These are phyloP conservation scores for Iris pallida DNA, from an alignment of 116 monocot genomes.

Conservation along the genomic window DNA sequence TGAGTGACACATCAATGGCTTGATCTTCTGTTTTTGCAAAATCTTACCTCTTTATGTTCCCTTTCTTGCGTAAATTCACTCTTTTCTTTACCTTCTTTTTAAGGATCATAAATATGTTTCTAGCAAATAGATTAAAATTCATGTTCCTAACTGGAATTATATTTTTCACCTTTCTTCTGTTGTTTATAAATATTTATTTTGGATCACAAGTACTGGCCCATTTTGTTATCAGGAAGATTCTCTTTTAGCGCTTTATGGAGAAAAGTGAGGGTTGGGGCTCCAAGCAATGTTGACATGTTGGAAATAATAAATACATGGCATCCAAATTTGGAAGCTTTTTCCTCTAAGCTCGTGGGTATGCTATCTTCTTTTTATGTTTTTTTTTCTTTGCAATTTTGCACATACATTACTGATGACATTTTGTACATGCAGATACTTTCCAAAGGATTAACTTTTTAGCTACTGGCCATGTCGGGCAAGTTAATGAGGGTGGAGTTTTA, in stretches of 20 bases:
- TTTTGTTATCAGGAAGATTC: slow-evolving; percentile 30
- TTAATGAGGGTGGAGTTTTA: slow-evolving; percentile 11
- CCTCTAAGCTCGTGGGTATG: slow-evolving; percentile 59
- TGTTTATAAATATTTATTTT: neutral
- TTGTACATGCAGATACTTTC: slow-evolving; percentile 56
- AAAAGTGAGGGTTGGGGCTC: slow-evolving; percentile 58
- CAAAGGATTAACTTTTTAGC: slow-evolving; percentile 40
- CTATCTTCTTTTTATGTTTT: neutral
- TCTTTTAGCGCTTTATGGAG: slow-evolving; percentile 66
- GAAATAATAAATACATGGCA: slow-evolving; percentile 61
- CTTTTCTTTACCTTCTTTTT: too few species aligned
- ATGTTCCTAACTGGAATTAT: too few species aligned
- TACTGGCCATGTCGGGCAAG: slow-evolving; percentile 24
- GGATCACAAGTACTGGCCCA: neutral
- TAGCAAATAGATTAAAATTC: too few species aligned
- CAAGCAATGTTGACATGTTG: slow-evolving; percentile 52
- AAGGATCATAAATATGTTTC: too few species aligned
- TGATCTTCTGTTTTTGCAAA: too few species aligned
- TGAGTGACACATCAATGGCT: too few species aligned
- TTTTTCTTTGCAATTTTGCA: slow-evolving; percentile 8
- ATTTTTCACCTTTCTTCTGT: too few species aligned
- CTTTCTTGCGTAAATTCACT: too few species aligned
- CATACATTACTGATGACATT: neutral
- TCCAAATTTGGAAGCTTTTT: slow-evolving; percentile 45
- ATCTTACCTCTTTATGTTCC: too few species aligned